A percentile compares a stretch with the other conserved stretches of the same genome.
Evolutionary conservation across 345 rosid genomes (phyloP).

Genomic region (Pelargonium nanum): DNA sequence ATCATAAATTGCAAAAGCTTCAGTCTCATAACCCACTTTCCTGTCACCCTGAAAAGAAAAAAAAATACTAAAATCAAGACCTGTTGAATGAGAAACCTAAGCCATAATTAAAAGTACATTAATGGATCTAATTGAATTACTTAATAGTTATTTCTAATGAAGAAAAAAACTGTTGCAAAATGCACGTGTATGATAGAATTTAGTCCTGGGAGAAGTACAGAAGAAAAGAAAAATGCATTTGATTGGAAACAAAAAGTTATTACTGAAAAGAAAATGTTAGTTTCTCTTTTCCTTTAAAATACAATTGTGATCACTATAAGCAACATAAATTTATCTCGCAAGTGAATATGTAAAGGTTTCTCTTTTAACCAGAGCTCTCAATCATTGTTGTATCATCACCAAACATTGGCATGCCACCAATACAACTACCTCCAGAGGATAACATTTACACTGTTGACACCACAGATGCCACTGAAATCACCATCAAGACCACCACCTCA

Average conservation of each 20-base stretch:
- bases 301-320: not conserved
- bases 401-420: not conserved
- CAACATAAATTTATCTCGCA: not conserved
- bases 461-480: not conserved
- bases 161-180: too few species aligned
- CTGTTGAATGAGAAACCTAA: not conserved
- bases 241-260: not conserved
- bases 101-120: not conserved
- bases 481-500: not conserved
- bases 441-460: not conserved
- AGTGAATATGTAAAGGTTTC: not conserved
- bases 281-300: not conserved
- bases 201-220: too few species aligned
- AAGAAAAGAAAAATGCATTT: not conserved
- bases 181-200: not conserved
- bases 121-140: not conserved
- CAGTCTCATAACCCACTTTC: conserved; percentile 81
- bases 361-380: not conserved
- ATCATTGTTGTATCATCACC: not conserved
- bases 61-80: conserved; percentile 4
- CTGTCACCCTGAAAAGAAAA: conserved; percentile 35
- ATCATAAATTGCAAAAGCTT: conserved; percentile 90
- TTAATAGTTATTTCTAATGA: not conserved
- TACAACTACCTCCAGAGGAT: not conserved
- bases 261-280: not conserved